Conservation (phyloP, 164 flowering plant genomes). For the Liquidambar formosana region DNA sequence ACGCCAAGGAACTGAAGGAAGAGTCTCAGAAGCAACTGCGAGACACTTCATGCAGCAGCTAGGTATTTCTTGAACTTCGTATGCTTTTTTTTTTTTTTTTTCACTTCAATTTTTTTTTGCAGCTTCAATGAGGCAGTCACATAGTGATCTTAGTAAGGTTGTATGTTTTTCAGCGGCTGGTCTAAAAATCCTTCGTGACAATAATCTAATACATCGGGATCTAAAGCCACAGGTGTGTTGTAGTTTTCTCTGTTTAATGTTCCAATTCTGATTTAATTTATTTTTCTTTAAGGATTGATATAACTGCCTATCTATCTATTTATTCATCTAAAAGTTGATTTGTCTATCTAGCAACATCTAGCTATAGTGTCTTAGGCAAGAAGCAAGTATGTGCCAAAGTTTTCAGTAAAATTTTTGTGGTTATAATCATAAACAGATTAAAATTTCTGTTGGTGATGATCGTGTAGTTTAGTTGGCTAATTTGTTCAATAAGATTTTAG, state of each 20-base stretch:
- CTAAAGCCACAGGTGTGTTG: conserved; percentile 89
- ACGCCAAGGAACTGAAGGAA: conserved; percentile 73
- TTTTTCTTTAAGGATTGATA: neutral
- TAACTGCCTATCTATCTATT: neutral
- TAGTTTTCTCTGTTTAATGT: no score
- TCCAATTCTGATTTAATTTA: neutral
- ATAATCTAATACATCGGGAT: conserved; percentile 91
- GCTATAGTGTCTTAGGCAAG: neutral
- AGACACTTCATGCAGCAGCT: conserved; percentile 93
- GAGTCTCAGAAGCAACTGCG: conserved; percentile 80
- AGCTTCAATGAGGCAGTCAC: neutral
- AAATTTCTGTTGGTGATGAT: neutral
- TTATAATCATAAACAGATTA: no score
- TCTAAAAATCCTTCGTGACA: conserved; percentile 78
- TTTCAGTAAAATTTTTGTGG: neutral
- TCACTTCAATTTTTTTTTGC: neutral
- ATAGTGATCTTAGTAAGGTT: conserved; percentile 9
- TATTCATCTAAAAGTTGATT: neutral
- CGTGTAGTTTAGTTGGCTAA: neutral
- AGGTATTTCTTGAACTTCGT: conserved; percentile 40
- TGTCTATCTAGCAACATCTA: neutral
- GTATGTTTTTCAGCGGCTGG: conserved; percentile 66
- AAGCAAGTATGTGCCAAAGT: neutral
- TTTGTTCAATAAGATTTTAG: neutral
- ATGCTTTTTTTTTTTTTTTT: conserved; percentile 4